phyloP scores from a whole-genome alignment of 768 basidiomycete species.

The Kwoniella botswanensis region DNA sequence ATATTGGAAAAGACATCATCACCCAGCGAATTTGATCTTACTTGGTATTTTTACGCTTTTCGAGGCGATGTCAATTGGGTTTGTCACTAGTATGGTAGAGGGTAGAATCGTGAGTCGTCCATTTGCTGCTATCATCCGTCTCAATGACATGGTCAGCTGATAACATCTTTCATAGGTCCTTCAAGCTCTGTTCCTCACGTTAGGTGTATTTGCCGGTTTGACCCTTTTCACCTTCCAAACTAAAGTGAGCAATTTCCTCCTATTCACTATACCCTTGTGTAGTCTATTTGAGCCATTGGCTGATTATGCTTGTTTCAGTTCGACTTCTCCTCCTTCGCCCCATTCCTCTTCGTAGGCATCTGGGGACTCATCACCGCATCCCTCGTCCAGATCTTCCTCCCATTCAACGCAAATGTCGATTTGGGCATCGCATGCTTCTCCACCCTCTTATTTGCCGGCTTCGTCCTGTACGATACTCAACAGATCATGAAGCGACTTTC shows the following conservation, averaged over 20 bases:
- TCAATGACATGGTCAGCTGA: background rate
- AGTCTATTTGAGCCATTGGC: background rate
- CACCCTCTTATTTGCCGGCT: slow-evolving; percentile 83
- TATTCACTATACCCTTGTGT: background rate
- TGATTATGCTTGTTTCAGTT: slow-evolving; percentile 63
- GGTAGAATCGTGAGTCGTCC: slow-evolving; percentile 47
- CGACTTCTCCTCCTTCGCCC: slow-evolving; percentile 90
- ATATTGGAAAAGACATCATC: slow-evolving; percentile 90
- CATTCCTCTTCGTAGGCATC: slow-evolving; percentile 84
- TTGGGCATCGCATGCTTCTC: slow-evolving; percentile 78
- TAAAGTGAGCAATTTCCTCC: slow-evolving; percentile 65
- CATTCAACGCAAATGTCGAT: slow-evolving; percentile 80
- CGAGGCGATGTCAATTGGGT: slow-evolving; percentile 90
- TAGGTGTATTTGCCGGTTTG: slow-evolving; percentile 89
- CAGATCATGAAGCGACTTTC: slow-evolving; percentile 83
- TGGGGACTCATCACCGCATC: slow-evolving; percentile 80
- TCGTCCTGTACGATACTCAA: slow-evolving; percentile 72
- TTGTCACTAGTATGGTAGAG: slow-evolving; percentile 65
- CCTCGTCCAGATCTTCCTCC: slow-evolving; percentile 81
- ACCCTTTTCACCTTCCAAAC: slow-evolving; percentile 94
- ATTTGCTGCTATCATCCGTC: slow-evolving; percentile 38
- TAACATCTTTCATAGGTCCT: slow-evolving; percentile 65
- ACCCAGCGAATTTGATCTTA: slow-evolving; percentile 84
- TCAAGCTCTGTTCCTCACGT: slow-evolving; percentile 88
- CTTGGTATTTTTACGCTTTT: slow-evolving; percentile 85